Evolutionary conservation across 31 red algal genomes (phyloP), one percentile per base, ranked within the genome.

Genomic region (Endocladia muricata): DNA sequence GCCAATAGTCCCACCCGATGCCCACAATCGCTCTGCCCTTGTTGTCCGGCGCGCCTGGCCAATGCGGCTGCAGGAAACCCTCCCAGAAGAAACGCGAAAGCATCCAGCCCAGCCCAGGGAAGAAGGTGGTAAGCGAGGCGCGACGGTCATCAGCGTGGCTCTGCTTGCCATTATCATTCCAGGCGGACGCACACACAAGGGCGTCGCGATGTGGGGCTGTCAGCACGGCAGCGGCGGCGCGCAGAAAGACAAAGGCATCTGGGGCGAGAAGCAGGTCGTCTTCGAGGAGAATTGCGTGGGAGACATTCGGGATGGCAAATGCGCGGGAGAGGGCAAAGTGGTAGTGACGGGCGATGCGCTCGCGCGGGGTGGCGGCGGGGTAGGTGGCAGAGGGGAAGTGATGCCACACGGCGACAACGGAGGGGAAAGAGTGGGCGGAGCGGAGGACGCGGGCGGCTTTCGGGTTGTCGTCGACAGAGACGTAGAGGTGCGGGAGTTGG

Each of bases 1-100:
- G 51, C 71, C 72, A 76, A 42, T 60, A 86, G 44, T 86, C 82
- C 82, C 82, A 86, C 19, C 82, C 82, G 43, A 75, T 73, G 4
- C 71, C 82, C 2, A 74, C 80, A 17, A 68, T 65, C 37, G 52
- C 61, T 21, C 49, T 71, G 42, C 48, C 38, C 23, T 41, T 60
- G 28, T 52, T 23, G 6, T 6, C 25, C 4, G 38, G 42, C 6
- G 57, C 33, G 34, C 65, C 57, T 3, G 82, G 82, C 82, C 82
- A 86, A 19, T 69, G 56, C 1, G 72, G 25, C 19, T 47, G 5
- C 6, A 86, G 61, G 1, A 13, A 28, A 17, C 69, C 47, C 28
- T 8, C 22, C 82, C 82, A 86, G n/a, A 77, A 26, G 47, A 47
- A 40, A 32, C 82, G 59, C 4, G 59, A 55, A 19, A 86, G 49